phyloP scores from a whole-genome alignment of 2,329 filamentous ascomycete genomes.

The Xylaria sp. region DNA sequence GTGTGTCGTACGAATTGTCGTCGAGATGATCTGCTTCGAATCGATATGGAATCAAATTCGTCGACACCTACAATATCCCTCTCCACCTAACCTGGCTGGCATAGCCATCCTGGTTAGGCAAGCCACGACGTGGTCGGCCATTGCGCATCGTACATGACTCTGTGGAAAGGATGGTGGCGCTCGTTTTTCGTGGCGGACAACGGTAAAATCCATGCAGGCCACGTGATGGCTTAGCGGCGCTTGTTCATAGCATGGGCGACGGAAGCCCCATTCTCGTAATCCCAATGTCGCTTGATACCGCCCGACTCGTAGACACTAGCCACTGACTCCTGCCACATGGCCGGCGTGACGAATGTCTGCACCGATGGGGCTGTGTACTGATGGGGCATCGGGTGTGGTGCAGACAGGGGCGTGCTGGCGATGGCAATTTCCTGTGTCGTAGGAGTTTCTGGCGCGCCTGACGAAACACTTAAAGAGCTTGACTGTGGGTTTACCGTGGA shows the following conservation, averaged over 20 bases:
- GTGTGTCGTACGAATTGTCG: not conserved
- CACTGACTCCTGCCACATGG: slow-evolving; percentile 70
- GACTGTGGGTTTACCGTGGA: slow-evolving; percentile 41
- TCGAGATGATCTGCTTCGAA: not conserved
- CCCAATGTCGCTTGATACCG: slow-evolving; percentile 58
- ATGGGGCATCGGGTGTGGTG: slow-evolving; percentile 43
- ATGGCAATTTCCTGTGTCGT: slow-evolving; percentile 50
- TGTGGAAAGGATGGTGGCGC: not conserved
- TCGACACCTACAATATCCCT: not conserved
- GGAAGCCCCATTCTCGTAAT: slow-evolving; percentile 41
- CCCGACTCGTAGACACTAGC: slow-evolving; percentile 60
- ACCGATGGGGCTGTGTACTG: slow-evolving; percentile 50
- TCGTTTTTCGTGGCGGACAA: not conserved
- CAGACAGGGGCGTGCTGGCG: slow-evolving; percentile 41
- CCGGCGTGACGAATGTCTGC: slow-evolving; percentile 59
- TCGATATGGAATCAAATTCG: not conserved
- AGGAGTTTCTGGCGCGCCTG: slow-evolving; percentile 50
- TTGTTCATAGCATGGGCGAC: slow-evolving; percentile 30
- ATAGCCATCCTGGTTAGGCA: not conserved
- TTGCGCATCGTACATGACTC: slow-evolving; percentile 5
- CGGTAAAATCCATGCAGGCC: not conserved
- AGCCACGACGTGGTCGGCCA: slow-evolving; percentile 2
- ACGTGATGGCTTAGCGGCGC: slow-evolving; percentile 25
- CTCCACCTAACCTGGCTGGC: not conserved
- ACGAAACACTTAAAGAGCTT: slow-evolving; percentile 48